Evolutionary conservation across 164 flowering plant species (phyloP).

Genomic region (Hamamelis virginiana): DNA sequence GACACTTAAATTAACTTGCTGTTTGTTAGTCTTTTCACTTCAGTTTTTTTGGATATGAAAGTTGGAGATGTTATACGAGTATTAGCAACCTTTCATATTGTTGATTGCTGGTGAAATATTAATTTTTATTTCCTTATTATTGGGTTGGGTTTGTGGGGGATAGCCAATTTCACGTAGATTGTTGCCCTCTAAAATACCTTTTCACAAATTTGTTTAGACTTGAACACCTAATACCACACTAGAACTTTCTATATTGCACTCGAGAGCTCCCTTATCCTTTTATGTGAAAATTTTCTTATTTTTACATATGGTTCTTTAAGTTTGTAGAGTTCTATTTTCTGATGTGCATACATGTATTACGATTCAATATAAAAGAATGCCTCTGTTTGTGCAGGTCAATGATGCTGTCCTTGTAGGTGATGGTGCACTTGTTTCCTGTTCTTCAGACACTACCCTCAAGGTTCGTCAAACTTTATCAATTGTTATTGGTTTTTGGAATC

Average conservation of each 20-base stretch:
- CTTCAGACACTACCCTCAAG: constrained; percentile 94
- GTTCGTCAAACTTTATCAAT: constrained; percentile 30
- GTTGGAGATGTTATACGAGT: background rate
- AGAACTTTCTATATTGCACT: background rate
- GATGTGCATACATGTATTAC: background rate
- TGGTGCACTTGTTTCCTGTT: constrained; percentile 83
- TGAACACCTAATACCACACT: background rate
- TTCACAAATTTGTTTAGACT: background rate
- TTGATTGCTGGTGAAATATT: background rate
- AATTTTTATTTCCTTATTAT: background rate
- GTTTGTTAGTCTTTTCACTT: background rate
- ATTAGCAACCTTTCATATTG: constrained; percentile 1
- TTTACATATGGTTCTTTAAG: background rate
- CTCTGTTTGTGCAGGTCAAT: constrained; percentile 69
- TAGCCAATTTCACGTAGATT: background rate
- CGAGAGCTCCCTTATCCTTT: background rate
- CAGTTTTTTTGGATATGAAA: background rate
- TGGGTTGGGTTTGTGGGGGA: background rate
- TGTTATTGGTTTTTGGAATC: constrained; percentile 7
- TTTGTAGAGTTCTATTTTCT: background rate
- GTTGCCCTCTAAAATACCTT: background rate
- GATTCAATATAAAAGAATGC: background rate
- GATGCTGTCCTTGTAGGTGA: constrained; percentile 84
- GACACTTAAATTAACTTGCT: background rate
- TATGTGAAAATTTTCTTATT: background rate